A percentile compares a stretch with the other conserved stretches of the same genome.
Conservation (phyloP, 2,329 filamentous ascomycete species). For the Dactylellina cionopaga region DNA sequence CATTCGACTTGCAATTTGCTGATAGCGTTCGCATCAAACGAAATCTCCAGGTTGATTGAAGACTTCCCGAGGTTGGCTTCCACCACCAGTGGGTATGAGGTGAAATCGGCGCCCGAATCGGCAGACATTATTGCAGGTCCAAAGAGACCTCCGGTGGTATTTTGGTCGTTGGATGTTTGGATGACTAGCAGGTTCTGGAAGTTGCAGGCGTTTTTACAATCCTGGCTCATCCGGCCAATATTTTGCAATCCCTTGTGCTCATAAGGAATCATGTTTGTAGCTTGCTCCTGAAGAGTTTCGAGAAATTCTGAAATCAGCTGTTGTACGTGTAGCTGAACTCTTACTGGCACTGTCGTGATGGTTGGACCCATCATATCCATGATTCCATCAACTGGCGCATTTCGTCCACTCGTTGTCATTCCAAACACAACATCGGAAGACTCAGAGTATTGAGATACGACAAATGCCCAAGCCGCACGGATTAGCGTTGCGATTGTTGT, state of each 20-base stretch:
- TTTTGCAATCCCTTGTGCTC: slow-evolving; percentile 70
- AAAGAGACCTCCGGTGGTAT: slow-evolving; percentile 3
- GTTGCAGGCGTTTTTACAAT: slow-evolving; percentile 68
- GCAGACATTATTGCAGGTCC: slow-evolving; percentile 2
- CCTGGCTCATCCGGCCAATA: slow-evolving; percentile 68
- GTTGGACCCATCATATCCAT: too few relatives aligned
- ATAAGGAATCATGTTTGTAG: too few relatives aligned
- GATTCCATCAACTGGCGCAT: too few relatives aligned
- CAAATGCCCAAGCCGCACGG: too few relatives aligned
- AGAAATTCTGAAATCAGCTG: too few relatives aligned
- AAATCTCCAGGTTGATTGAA: slow-evolving; percentile 2
- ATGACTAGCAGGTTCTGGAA: slow-evolving; percentile 68
- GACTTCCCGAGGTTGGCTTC: slow-evolving; percentile 11
- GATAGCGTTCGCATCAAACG: slow-evolving; percentile 9
- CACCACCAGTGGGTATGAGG: slow-evolving; percentile 12
- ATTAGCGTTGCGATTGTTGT: too few relatives aligned
- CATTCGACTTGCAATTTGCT: slow-evolving; percentile 7
- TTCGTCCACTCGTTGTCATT: too few relatives aligned
- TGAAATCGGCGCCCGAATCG: slow-evolving; percentile 2
- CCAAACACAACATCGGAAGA: too few relatives aligned
- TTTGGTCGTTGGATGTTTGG: slow-evolving; percentile 58
- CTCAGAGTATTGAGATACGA: too few relatives aligned
- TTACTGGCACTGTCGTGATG: too few relatives aligned
- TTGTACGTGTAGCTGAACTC: too few relatives aligned
- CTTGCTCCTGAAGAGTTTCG: too few relatives aligned